Conservation (phyloP, 768 basidiomycete genomes). For the Artomyces pyxidatus region DNA sequence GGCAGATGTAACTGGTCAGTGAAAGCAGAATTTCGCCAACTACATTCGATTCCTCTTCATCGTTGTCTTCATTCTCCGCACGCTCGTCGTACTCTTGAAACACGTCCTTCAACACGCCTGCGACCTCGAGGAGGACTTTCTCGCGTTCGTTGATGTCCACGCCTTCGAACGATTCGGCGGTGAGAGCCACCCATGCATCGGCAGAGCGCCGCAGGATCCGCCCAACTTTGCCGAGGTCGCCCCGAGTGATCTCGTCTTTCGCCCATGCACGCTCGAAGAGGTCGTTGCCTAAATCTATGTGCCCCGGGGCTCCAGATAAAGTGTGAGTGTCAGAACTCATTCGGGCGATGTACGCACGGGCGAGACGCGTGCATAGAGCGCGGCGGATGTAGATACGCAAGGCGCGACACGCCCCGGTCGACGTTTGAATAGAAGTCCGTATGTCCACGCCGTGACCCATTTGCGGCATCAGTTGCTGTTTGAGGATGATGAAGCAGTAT, state of each 20-base stretch:
- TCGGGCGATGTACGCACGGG: conserved; percentile 55
- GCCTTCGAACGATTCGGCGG: conserved; percentile 20
- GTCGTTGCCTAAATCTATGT: conserved; percentile 52
- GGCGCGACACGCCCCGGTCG: conserved; percentile 35
- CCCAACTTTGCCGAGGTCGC: conserved; percentile 58
- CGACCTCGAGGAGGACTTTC: conserved; percentile 56
- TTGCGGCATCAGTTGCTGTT: conserved; percentile 48
- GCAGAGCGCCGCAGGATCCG: conserved; percentile 45
- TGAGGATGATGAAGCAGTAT: conserved; percentile 55
- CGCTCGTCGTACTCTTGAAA: conserved; percentile 62
- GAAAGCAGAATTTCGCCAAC: conserved; percentile 55
- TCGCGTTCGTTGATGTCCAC: conserved; percentile 18
- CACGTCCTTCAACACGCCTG: conserved; percentile 62
- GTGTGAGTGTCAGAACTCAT: conserved; percentile 46
- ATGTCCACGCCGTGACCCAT: conserved; percentile 15
- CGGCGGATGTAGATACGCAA: conserved; percentile 57
- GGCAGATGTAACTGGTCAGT: conserved; percentile 48
- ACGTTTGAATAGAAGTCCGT: conserved; percentile 18
- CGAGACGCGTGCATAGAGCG: conserved; percentile 52
- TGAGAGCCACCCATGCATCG: conserved; percentile 46
- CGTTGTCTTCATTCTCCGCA: conserved; percentile 48
- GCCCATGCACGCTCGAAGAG: conserved; percentile 71
- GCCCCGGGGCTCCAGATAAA: conserved; percentile 49
- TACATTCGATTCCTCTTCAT: conserved; percentile 61
- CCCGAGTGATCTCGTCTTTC: conserved; percentile 55